Conservation (phyloP, 2,329 filamentous ascomycete species). For the Arthrobotrys pseudoclavata region DNA sequence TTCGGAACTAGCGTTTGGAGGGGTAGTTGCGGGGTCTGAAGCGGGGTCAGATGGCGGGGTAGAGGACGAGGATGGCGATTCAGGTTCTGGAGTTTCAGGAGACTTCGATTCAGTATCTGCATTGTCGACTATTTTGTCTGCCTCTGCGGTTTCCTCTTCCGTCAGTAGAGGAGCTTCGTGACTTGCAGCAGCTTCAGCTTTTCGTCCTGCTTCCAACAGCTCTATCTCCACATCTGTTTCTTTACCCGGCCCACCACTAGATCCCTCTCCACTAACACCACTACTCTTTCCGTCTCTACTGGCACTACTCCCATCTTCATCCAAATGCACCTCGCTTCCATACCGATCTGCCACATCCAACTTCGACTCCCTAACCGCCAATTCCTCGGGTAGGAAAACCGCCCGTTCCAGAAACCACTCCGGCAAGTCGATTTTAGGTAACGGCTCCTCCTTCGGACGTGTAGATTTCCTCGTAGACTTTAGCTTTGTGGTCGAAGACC, state of each 20-base stretch:
- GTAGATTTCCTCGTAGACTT: constrained; percentile 44
- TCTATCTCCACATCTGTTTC: constrained; percentile 46
- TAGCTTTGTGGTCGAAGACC: constrained; percentile 10
- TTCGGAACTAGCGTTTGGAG: constrained; percentile 14
- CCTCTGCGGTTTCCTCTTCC: constrained; percentile 32
- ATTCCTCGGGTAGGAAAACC: constrained; percentile 68
- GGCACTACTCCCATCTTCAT: constrained; percentile 55
- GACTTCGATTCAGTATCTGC: constrained; percentile 5
- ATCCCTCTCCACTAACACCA: constrained; percentile 37
- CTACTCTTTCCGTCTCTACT: constrained; percentile 28
- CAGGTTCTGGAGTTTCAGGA: constrained; percentile 2
- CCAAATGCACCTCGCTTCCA: constrained; percentile 59
- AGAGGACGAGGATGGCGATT: constrained; percentile 8
- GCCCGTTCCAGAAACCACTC: constrained; percentile 72
- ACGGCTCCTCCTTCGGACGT: constrained; percentile 48
- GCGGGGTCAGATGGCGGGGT: constrained; percentile 12
- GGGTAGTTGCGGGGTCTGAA: constrained; percentile 19
- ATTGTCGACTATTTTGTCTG: not conserved
- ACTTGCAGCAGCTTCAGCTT: constrained; percentile 11
- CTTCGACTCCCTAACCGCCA: constrained; percentile 25
- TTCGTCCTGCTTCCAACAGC: constrained; percentile 3
- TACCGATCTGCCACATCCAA: constrained; percentile 60
- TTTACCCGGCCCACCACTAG: constrained; percentile 51
- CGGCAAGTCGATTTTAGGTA: constrained; percentile 69
- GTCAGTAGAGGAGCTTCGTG: constrained; percentile 58